phyloP scores from a whole-genome alignment of 345 rosid genomes.

The Citrus sinensis region DVS_A1.0 CM039162.1:106001-106500 shows the following conservation, averaged over 20 bases:
- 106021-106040: background rate
- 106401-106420: conserved; percentile 36
- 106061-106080: conserved; percentile 89
- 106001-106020: background rate
- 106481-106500: conserved; percentile 27
- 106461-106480: conserved; percentile 28
- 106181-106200: conserved; percentile 32
- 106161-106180: conserved; percentile 22
- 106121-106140: conserved; percentile 39
- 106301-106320: background rate
- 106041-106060: conserved; percentile 41
- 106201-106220: conserved; percentile 37
- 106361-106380: conserved; percentile 40
- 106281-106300: background rate
- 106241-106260: conserved; percentile 51
- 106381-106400: conserved; percentile 33
- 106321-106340: conserved; percentile 17
- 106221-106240: conserved; percentile 35
- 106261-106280: conserved; percentile 18
- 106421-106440: conserved; percentile 31
- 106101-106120: conserved; percentile 68
- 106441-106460: conserved; percentile 24
- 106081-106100: conserved; percentile 83
- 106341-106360: conserved; percentile 14
- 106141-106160: conserved; percentile 40